Evolutionary conservation across 2,329 filamentous ascomycete genomes (phyloP), one percentile per base, ranked within the genome.

Genomic region (Aspergillus caelatus): DNA sequence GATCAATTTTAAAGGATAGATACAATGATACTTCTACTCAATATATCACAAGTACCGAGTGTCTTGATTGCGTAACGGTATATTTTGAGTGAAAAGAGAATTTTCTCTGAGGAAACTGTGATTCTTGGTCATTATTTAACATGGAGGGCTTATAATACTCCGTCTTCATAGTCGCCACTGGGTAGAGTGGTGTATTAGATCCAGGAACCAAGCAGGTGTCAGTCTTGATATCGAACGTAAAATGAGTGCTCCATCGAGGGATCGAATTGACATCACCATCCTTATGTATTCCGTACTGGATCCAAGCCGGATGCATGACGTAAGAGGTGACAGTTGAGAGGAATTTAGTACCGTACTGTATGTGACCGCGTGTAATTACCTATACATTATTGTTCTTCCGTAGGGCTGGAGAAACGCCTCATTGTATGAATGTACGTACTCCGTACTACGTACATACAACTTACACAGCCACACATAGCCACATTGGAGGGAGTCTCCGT

Each of bases 401-500:
- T 14, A 28, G 11, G 41, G 16, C 28, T 46, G 32, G 32, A 50
- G 43, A 12, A 28, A 48, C 45, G 14, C 26, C 45, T 23, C 46
- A 14, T 5, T 7, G 41, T 45, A 45, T 43, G 39, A 28, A 23
- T 21, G 19, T 23, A 45, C 10, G 3, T 52, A 41, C 10, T 26
- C 26, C 26, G 32, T 34, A 34, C 26, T 26, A 2, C 3, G 10
- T 34, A 34, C 2, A 34, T 34, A 34, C 32, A 11, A 34, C 57
- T 21, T 48, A 36, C 57, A 58, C 43, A 32, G 57, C 57, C 57
- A 52, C 48, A 52, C 48, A 52, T 30, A 52, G 48, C 48, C 48
- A 52, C 48, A 26, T 26, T 48, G 16, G 23, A 48, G 23, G 16
- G 19, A 41, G 19, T 41, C 45, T n/a, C 16, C n/a, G n/a, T n/a